phyloP scores from a whole-genome alignment of 441 rosid genomes.

The Omphalea diandra region DNA sequence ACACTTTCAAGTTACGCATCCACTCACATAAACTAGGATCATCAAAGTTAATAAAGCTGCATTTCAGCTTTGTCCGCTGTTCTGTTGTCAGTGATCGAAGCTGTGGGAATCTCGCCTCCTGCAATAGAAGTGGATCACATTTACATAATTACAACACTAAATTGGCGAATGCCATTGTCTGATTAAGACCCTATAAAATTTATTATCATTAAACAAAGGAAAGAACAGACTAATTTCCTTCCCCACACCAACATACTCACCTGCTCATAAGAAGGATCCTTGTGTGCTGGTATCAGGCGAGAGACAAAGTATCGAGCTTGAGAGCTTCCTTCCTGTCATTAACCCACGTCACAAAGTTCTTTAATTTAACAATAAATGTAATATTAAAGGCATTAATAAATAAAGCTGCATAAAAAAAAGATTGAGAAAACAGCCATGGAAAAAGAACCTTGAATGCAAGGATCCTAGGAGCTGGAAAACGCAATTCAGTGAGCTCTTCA shows the following conservation, averaged over 20 bases:
- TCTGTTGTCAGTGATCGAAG: constrained; percentile 64
- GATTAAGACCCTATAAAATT: background rate
- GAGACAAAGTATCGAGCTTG: constrained; percentile 92
- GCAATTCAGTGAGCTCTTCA: constrained; percentile 86
- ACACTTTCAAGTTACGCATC: constrained; percentile 76
- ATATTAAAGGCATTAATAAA: constrained; percentile 8
- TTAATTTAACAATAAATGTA: constrained; percentile 2
- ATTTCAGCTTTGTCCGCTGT: constrained; percentile 68
- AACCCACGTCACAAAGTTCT: constrained; percentile 19
- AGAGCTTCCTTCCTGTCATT: constrained; percentile 87
- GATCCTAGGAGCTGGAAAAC: constrained; percentile 96
- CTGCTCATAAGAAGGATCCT: constrained; percentile 98
- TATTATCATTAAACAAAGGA: too few relatives aligned
- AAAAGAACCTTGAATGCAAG: constrained; percentile 87
- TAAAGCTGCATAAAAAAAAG: background rate
- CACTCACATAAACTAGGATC: constrained; percentile 95
- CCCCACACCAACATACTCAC: too few relatives aligned
- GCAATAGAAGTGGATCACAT: constrained; percentile 20
- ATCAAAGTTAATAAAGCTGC: constrained; percentile 80
- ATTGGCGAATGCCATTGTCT: background rate
- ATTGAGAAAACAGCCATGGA: constrained; percentile 8
- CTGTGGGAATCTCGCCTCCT: constrained; percentile 97
- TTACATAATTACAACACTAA: constrained; percentile 1
- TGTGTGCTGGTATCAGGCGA: constrained; percentile 92
- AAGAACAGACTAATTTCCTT: too few relatives aligned